Base-by-base conservation (phyloP, 257 asterid species). In the Nicotiana otophora region DNA sequence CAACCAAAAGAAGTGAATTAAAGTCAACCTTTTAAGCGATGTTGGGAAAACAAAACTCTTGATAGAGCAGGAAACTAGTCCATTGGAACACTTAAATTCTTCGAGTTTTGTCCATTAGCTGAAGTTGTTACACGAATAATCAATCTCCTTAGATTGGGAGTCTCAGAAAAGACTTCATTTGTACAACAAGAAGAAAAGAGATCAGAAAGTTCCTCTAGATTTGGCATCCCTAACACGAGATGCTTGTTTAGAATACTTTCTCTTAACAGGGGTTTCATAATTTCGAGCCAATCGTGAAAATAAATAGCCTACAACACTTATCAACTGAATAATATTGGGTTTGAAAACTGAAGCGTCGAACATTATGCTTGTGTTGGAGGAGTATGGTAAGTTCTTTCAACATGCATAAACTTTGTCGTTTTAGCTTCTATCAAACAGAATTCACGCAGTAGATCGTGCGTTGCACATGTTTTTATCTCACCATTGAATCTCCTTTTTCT, bases 361-460 rank as follows among this genome's bases (percentile, higher is more conserved):
- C 58, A 70, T 39, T 39, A 39, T 69, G 77, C 11, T 10, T 51
- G 16, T 51, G 57, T 51, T 11, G 5, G 17, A 51, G 5, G 57
- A 51, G 57, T 51, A 51, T 0, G 48, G 48, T 7, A 7, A 39
- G 10, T 39, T 39, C 57, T 51, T 4, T 51, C 57, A 51, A 51
- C 57, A 51, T 11, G 17, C 53, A 66, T 16, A 34, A 67, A 67
- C 28, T 67, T 67, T 34, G 53, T 34, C 5, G 7, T 51, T 11
- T 77, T 1, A 77, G 16, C 67, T 51, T 77, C 66, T 4, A 5
- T 53, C 28, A 77, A 51, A 54, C 68, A 62, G 31, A 76, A 74
- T 11, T 75, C 77, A 63, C 19, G 78, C 1, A 77, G 23, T 7
- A 77, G 20, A 83, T 77, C 82, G 20, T 77, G 82, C 30, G 77